Base-by-base conservation (phyloP, 495 filamentous ascomycete species). In the Penicillium riverlandense region DNA sequence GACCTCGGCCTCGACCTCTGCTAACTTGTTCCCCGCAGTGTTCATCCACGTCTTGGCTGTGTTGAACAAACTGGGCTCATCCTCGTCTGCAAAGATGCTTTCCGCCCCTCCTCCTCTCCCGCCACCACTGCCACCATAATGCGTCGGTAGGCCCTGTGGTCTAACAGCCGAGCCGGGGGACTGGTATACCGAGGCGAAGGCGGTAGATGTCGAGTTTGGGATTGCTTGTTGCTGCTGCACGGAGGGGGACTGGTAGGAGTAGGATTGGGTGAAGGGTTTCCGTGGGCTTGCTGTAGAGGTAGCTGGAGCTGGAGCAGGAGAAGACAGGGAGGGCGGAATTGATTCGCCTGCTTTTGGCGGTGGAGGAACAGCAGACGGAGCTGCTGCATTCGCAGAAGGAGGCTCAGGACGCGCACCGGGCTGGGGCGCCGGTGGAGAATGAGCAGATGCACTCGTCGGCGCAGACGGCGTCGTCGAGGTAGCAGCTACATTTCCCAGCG, bases 1-100 rank as follows among this genome's bases (percentile, higher is more conserved):
- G n/a, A 85, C 76, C 66, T 82, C 78, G 46, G 70, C 77, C 63
- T 86, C 82, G 13, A 77, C 77, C 41, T 80, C 77, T 9, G 67
- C 71, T 40, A 86, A 55, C 58, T 78, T 81, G 48, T 69, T 66
- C 41, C 83, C 83, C 8, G 78, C 82, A 35, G 64, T 75, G 50
- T 74, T 70, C 37, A 77, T 70, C 76, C 79, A 80, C 47, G 75
- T 74, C 68, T 72, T 81, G 3, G 80, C 80, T 11, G 67, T 69
- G 5, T 63, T 70, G 61, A 77, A 67, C 8, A 81, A 57, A 1
- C 76, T 70, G 6, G 63, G 63, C 11, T 70, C 22, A 22, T 22
- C 75, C 8, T 67, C 71, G 5, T 61, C 71, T 0, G 48, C 48
- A n/a, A 57, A 58, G 11, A 57, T 54, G 31, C 58, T 49, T 16